These are phyloP conservation scores for Falciphora oryzae DNA, from an alignment of 2,329 filamentous ascomycete genomes.

Conservation along the genomic window DNA sequence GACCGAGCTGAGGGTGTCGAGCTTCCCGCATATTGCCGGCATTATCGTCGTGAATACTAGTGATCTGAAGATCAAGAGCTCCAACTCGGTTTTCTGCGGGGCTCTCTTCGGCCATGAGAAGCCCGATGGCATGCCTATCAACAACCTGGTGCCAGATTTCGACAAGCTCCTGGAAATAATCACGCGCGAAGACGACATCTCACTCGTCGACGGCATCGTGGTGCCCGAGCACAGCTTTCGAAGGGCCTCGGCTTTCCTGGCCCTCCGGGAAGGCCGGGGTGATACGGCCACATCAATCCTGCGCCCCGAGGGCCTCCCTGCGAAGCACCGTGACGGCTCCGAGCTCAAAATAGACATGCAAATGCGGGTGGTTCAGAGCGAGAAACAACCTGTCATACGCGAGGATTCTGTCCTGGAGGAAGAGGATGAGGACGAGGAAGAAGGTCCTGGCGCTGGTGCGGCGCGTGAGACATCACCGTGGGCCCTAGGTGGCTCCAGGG, in stretches of 20 bases:
- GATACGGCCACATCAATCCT: constrained; percentile 77
- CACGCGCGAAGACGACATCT: constrained; percentile 78
- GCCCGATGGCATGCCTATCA: constrained; percentile 74
- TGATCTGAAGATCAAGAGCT: constrained; percentile 76
- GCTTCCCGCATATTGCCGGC: constrained; percentile 94
- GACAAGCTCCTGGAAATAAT: constrained; percentile 76
- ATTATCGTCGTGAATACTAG: constrained; percentile 87
- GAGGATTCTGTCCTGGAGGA: constrained; percentile 60
- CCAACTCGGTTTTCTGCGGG: constrained; percentile 90
- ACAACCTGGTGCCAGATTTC: constrained; percentile 78
- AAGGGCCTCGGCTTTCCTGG: constrained; percentile 76
- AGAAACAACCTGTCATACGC: constrained; percentile 56
- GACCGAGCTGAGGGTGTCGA: constrained; percentile 76
- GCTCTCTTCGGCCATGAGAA: constrained; percentile 86
- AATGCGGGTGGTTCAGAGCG: constrained; percentile 92
- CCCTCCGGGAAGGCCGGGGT: constrained; percentile 73
- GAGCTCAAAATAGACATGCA: constrained; percentile 93
- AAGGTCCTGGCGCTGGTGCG: background rate
- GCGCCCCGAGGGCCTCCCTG: constrained; percentile 76
- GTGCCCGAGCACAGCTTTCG: constrained; percentile 95
- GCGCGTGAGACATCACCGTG: constrained; percentile 36
- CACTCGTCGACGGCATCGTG: constrained; percentile 87
- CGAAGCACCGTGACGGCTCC: constrained; percentile 82
- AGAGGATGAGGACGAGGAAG: constrained; percentile 36
- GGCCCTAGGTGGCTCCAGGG: constrained; percentile 21